Percentiles rank a stretch among this genome's conserved stretches.
Conservation (phyloP, 306 rosid genomes). For the Cyamopsis tetragonoloba region DNA sequence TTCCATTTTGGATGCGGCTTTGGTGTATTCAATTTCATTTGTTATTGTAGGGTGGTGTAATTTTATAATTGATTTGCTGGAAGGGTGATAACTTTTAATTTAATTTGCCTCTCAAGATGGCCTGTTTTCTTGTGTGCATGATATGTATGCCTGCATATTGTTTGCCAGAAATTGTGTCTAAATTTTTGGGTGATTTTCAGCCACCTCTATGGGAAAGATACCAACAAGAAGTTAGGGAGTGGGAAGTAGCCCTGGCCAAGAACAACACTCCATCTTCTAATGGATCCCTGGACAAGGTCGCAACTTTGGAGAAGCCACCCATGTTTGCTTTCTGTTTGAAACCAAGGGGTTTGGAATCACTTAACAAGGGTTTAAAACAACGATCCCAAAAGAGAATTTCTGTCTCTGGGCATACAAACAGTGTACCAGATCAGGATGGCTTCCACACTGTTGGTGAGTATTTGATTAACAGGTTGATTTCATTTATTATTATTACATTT, state of each 20-base stretch:
- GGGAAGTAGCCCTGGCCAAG: constrained; percentile 70
- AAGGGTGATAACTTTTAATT: neutral
- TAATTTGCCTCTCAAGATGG: neutral
- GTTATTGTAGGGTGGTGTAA: neutral
- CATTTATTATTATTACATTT: neutral
- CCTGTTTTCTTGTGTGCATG: constrained; percentile 11
- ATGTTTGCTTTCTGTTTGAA: constrained; percentile 94
- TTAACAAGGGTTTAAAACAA: constrained; percentile 74
- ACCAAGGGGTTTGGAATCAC: constrained; percentile 86
- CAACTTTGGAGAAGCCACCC: constrained; percentile 72
- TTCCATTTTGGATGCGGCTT: neutral
- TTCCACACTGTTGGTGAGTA: constrained; percentile 55
- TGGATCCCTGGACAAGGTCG: constrained; percentile 49
- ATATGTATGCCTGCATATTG: neutral
- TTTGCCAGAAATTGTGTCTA: neutral
- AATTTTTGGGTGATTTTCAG: constrained; percentile 41
- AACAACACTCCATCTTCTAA: constrained; percentile 31
- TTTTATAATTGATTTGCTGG: neutral
- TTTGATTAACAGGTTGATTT: constrained; percentile 12
- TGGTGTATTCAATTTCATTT: neutral
- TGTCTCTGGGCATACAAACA: constrained; percentile 54
- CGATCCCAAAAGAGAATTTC: constrained; percentile 77
- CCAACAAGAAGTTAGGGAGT: constrained; percentile 65
- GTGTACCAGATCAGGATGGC: constrained; percentile 62
- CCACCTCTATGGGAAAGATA: constrained; percentile 83